phyloP scores from a whole-genome alignment of 306 rosid genomes.

The Psophocarpus tetragonolobus region DNA sequence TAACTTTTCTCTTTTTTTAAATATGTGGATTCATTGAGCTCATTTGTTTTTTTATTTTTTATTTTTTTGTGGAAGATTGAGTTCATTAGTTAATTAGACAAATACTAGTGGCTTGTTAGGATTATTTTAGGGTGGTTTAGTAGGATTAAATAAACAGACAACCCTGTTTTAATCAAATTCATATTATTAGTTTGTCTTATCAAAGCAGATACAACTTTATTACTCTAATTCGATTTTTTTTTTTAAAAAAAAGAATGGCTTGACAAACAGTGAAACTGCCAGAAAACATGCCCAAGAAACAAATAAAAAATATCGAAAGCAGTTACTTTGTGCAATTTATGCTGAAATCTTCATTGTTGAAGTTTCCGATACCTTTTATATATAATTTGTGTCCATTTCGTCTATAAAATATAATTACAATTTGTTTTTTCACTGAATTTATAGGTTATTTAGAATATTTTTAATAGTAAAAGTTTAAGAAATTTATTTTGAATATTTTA shows the following conservation, averaged over 20 bases:
- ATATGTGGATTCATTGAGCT: neutral
- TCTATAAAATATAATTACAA: neutral
- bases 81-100: too few species aligned
- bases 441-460: neutral
- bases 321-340: neutral
- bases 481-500: too few species aligned
- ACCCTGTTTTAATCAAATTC: too few species aligned
- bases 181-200: neutral
- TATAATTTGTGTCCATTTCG: neutral
- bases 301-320: neutral
- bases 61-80: too few species aligned
- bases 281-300: neutral
- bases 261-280: neutral
- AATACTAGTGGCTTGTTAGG: neutral
- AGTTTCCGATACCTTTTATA: neutral
- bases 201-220: neutral
- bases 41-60: too few species aligned
- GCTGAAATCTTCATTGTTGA: neutral
- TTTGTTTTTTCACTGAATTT: neutral
- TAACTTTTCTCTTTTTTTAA: too few species aligned
- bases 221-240: too few species aligned
- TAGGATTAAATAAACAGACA: neutral
- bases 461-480: too few species aligned
- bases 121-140: too few species aligned
- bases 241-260: neutral